Base-by-base conservation (phyloP, 2,329 filamentous ascomycete genomes). In the Stromatinia cepivora region DNA sequence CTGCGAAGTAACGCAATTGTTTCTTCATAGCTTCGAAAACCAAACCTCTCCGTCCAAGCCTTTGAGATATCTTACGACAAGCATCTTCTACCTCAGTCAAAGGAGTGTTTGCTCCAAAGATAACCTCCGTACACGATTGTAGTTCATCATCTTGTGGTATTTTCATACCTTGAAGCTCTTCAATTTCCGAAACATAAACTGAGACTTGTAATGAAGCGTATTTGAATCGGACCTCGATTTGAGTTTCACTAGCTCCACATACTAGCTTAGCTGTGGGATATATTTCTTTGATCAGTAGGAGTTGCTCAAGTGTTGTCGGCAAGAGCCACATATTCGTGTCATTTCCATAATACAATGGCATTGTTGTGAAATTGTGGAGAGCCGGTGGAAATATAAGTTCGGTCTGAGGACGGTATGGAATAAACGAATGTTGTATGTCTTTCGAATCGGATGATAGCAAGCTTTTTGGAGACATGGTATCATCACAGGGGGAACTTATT, bases 221-320 rank as follows among this genome's bases (percentile, higher is more conserved):
- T 82, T 98, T 98, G 86, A 98, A 97, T 80, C 97, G 97, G 81
- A 95, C 90, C 80, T 98, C 94, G 69, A 98, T 97, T 80, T 97
- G 94, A 0, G 94, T 97, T 79, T 98, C 94, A 6, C 93, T 97
- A 77, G 93, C 97, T 71, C 94, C 94, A 62, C 93, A 93, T 67
- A 98, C 96, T 71, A 98, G 87, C 80, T 98, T 98, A 10, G 94
- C 92, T 48, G 89, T 87, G 0, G 94, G 94, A 73, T 92, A 90
- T 0, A 86, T 87, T 75, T 85, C 88, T 82, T 97, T 97, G 81
- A 98, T 96, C 77, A 96, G 90, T 17, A 98, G 85, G 34, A 98
- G 83, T 78, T 98, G 93, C 50, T 92, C 85, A 11, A 97, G 78
- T 0, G 91, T 97, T 31, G 92, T 90, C 0, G 94, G 94, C 20